Base-by-base conservation (phyloP, 2,329 filamentous ascomycete genomes). In the Curvularia verruculosa region DNA sequence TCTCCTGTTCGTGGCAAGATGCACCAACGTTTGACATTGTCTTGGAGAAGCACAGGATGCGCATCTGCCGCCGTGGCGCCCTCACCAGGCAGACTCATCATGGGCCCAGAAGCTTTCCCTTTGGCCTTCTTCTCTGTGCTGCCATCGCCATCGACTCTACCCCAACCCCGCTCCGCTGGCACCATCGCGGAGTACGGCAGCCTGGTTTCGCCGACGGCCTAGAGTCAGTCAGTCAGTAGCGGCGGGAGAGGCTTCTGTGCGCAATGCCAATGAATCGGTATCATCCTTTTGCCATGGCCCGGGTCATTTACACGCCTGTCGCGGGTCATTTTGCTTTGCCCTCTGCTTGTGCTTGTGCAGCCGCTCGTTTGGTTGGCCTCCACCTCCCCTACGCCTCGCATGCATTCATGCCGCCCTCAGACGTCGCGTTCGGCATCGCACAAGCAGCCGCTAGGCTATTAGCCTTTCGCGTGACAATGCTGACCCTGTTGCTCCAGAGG, bases 171-270 rank as follows among this genome's bases (percentile, higher is more conserved):
- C 46, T 46, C 46, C 53, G 41, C 36, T 49, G 46, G 31, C 58
- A 52, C 50, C 60, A 65, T 60, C 56, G 47, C 67, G 67, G 68
- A 56, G 56, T 21, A 54, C 68, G 69, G 69, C 56, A 31, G 13
- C 55, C 58, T 44, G 39, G 63, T 68, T 69, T 71, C 67, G 58
- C 70, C 69, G 66, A 71, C 58, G 19, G 52, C 55, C 49, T 59
- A 31, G 60, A 49, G 44, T 61, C 50, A 36, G 44, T 61, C 50
- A 36, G 54, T 52, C 54, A 48, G 49, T 47, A 56, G 53, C 52
- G 48, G 41, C 36, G 49, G 49, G 48, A 45, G 45, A 39, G 23
- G 15, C 40, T 56, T 43, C 31, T n/a, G 57, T 50, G 39, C 51
- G 47, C 43, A 63, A 52, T 50, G 50, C 52, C 48, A 61, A 56